These are phyloP conservation scores for Blastomyces emzantsi DNA, from an alignment of 2,329 filamentous ascomycete species.

Conservation along the genomic window DNA sequence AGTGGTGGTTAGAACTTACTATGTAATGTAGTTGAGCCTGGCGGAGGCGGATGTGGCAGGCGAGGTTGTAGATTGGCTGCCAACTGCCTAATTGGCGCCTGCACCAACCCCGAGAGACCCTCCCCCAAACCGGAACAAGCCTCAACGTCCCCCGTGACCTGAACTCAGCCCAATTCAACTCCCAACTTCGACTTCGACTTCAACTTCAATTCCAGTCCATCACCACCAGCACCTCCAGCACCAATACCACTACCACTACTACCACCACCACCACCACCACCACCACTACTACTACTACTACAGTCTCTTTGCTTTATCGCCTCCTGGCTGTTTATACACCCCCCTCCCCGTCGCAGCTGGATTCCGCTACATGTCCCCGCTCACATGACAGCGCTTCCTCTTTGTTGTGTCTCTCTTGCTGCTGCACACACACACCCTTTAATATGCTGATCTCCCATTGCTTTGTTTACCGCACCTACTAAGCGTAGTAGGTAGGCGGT, in stretches of 20 bases:
- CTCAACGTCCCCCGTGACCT: neutral
- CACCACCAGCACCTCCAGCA: neutral
- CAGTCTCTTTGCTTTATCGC: neutral
- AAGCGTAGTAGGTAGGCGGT: conserved; percentile 4
- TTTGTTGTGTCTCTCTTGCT: neutral
- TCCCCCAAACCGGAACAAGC: neutral
- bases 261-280: neutral
- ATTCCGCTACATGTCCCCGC: neutral
- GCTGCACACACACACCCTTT: neutral
- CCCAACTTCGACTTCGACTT: neutral
- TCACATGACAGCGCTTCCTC: neutral
- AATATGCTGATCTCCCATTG: conserved; percentile 1
- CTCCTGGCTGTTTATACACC: neutral
- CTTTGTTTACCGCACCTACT: conserved; percentile 2
- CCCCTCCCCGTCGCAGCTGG: neutral
- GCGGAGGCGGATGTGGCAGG: neutral
- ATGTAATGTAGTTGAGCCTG: neutral
- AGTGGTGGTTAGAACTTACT: neutral
- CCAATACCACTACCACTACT: neutral
- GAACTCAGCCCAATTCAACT: neutral
- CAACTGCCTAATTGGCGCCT: neutral
- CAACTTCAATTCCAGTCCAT: neutral
- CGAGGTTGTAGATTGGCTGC: neutral
- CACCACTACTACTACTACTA: neutral
- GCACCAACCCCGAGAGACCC: neutral